Evolutionary conservation across 495 filamentous ascomycete species (phyloP).

Genomic region (Podospora anserina): DNA sequence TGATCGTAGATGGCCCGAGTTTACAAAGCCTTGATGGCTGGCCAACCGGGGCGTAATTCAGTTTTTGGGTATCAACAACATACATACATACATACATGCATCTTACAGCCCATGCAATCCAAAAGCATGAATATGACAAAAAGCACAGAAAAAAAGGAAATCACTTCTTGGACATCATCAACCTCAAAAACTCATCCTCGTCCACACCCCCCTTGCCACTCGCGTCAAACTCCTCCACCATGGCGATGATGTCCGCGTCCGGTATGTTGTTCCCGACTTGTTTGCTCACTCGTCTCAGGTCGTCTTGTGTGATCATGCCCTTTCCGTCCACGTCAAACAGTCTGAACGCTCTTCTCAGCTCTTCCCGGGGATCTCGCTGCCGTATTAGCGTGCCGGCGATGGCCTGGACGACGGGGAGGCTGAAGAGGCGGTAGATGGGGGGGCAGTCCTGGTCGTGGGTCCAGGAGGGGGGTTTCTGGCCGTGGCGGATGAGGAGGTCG

Average conservation of each 20-base stretch:
- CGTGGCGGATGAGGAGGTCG: conserved; percentile 36
- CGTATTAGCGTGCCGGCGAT: conserved; percentile 78
- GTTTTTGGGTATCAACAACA: conserved; percentile 22
- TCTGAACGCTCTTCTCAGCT: conserved; percentile 87
- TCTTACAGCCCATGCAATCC: neutral
- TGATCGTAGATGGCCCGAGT: no score
- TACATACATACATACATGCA: neutral
- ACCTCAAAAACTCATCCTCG: conserved; percentile 77
- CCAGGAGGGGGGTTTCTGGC: conserved; percentile 35
- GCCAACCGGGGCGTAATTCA: neutral
- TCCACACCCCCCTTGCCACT: conserved; percentile 87
- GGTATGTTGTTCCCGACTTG: conserved; percentile 89
- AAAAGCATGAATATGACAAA: neutral
- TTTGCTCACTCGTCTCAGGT: conserved; percentile 80
- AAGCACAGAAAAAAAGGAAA: conserved; percentile 2
- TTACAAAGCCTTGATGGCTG: neutral
- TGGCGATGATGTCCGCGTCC: conserved; percentile 87
- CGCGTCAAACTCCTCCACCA: conserved; percentile 99
- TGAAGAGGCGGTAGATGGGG: conserved; percentile 37
- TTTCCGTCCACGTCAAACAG: conserved; percentile 75
- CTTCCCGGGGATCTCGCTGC: conserved; percentile 79
- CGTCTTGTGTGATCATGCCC: conserved; percentile 80
- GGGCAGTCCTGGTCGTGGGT: conserved; percentile 37
- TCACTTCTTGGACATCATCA: conserved; percentile 38
- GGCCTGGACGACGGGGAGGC: conserved; percentile 58